Conservation (phyloP, 768 basidiomycete genomes). For the Boletus reticuloceps region DNA sequence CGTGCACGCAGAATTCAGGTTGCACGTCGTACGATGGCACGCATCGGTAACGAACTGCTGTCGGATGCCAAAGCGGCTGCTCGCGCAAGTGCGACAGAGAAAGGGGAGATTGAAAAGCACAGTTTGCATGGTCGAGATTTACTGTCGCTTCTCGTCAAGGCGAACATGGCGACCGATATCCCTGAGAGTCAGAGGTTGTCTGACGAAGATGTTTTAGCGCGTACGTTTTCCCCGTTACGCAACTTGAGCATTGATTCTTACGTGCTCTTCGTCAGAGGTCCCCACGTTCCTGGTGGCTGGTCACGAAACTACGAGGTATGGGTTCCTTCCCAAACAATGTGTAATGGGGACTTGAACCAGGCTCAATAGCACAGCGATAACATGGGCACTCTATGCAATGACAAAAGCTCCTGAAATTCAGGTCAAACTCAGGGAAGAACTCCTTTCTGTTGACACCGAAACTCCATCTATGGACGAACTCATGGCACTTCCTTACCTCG, state of each 20-base stretch:
- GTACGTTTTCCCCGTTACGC: conserved; percentile 30
- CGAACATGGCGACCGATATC: conserved; percentile 62
- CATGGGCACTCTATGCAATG: conserved; percentile 62
- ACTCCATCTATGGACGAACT: conserved; percentile 69
- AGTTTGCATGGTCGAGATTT: conserved; percentile 48
- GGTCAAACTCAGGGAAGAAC: conserved; percentile 56
- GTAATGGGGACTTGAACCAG: no score
- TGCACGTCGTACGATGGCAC: conserved; percentile 42
- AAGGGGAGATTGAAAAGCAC: conserved; percentile 34
- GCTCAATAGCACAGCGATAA: conserved; percentile 34
- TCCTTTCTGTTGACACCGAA: conserved; percentile 48
- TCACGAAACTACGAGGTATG: conserved; percentile 54
- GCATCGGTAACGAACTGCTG: conserved; percentile 50
- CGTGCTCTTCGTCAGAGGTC: conserved; percentile 40
- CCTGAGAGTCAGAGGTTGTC: conserved; percentile 52
- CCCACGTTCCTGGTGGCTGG: conserved; percentile 60
- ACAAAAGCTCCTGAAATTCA: conserved; percentile 48
- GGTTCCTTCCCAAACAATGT: not conserved
- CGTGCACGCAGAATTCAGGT: conserved; percentile 12
- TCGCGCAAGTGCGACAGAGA: conserved; percentile 18
- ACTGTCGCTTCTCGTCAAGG: conserved; percentile 56
- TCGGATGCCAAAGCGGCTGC: conserved; percentile 45
- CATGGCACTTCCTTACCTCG: conserved; percentile 63
- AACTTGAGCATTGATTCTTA: not conserved
- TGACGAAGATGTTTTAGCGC: conserved; percentile 59